These are phyloP conservation scores for Podospora anserina DNA, from an alignment of 495 filamentous ascomycete species.

Conservation along the genomic window DNA sequence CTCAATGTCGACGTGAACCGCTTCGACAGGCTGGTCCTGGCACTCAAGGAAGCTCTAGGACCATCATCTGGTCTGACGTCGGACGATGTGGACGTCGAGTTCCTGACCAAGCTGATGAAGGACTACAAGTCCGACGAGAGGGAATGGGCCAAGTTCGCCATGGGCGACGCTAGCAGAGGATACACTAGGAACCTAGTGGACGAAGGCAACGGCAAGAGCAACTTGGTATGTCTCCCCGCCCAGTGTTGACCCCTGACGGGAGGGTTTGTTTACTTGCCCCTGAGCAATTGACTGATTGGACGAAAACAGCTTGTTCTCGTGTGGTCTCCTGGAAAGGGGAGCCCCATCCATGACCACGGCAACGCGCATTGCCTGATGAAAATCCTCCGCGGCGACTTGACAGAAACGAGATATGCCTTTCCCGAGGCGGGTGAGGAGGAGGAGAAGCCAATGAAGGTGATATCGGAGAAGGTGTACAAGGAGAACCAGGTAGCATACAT, in stretches of 20 bases:
- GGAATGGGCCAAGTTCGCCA: conserved; percentile 72
- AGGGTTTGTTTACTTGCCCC: conserved; percentile 15
- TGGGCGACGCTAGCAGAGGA: conserved; percentile 58
- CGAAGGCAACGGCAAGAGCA: conserved; percentile 86
- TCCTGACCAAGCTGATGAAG: conserved; percentile 66
- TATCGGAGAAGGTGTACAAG: conserved; percentile 52
- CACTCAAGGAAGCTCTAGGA: conserved; percentile 68
- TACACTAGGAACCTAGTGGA: conserved; percentile 92
- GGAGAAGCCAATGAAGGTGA: conserved; percentile 51
- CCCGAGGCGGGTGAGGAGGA: conserved; percentile 53
- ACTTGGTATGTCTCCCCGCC: conserved; percentile 58
- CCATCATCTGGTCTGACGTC: conserved; percentile 77
- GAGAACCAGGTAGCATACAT: conserved; percentile 46
- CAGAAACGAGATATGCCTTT: conserved; percentile 77
- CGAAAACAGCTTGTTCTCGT: conserved; percentile 71
- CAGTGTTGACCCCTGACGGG: conserved; percentile 14
- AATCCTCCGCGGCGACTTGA: conserved; percentile 70
- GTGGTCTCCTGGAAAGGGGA: conserved; percentile 87
- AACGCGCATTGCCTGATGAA: conserved; percentile 73
- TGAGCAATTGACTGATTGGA: conserved; percentile 10
- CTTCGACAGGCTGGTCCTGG: conserved; percentile 71
- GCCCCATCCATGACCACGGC: conserved; percentile 83
- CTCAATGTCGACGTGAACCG: conserved; percentile 31
- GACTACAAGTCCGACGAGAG: conserved; percentile 60
- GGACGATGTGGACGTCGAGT: conserved; percentile 67